phyloP scores from a whole-genome alignment of 2,329 filamentous ascomycete genomes.

The Trichothecium sympodiale region DNA sequence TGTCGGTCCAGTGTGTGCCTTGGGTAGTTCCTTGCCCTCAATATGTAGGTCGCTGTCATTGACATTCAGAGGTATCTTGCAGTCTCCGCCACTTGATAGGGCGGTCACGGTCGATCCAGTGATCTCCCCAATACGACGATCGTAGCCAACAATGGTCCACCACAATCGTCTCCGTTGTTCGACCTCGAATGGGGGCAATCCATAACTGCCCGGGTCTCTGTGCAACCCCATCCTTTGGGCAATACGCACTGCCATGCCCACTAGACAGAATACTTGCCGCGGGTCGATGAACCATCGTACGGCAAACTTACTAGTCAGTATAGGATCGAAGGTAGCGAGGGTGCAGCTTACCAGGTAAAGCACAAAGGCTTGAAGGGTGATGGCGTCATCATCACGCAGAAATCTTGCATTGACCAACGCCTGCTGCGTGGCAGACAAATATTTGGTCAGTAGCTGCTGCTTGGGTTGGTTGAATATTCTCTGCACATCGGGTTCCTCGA shows the following conservation, averaged over 20 bases:
- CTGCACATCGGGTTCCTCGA: conserved; percentile 45
- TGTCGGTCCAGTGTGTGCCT: conserved; percentile 37
- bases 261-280: conserved; percentile 32
- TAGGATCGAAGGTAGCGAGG: conserved; percentile 1
- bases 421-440: conserved; percentile 48
- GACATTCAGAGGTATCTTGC: conserved; percentile 47
- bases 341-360: conserved; percentile 50
- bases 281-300: conserved; percentile 50
- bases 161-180: conserved; percentile 63
- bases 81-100: conserved; percentile 41
- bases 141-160: conserved; percentile 62
- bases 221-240: conserved; percentile 61
- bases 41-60: conserved; percentile 49
- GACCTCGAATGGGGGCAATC: conserved; percentile 46
- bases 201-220: conserved; percentile 44
- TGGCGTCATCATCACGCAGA: conserved; percentile 53
- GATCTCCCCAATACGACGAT: conserved; percentile 58
- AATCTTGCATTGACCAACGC: conserved; percentile 57
- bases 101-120: conserved; percentile 47
- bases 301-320: conserved; percentile 17
- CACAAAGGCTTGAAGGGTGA: conserved; percentile 55
- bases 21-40: conserved; percentile 42
- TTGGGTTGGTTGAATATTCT: conserved; percentile 43
- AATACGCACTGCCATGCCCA: conserved; percentile 56
- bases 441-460: conserved; percentile 36